Evolutionary conservation across 208 protist genomes (phyloP).

Genomic region (Leishmania arabica): DNA sequence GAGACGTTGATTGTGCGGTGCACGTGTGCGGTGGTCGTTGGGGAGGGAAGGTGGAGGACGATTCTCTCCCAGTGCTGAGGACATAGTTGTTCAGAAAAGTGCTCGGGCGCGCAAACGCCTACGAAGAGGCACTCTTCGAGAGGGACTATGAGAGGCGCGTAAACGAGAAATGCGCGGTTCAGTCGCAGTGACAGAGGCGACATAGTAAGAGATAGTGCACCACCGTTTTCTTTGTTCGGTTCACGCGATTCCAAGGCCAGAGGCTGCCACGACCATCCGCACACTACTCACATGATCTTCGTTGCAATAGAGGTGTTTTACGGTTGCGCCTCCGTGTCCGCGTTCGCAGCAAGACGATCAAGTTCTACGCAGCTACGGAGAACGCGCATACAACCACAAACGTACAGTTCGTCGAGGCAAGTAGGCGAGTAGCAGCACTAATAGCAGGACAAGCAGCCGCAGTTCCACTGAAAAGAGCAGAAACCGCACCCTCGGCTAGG

Average conservation of each 20-base stretch:
- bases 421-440: neutral
- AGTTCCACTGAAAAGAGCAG: neutral
- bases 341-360: neutral
- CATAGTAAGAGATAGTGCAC: neutral
- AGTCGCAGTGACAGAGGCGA: neutral
- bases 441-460: too few species aligned
- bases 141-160: neutral
- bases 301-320: neutral
- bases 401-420: neutral
- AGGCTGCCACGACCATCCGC: neutral
- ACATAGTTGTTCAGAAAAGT: too few species aligned
- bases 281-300: neutral
- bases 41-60: neutral
- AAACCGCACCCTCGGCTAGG: neutral
- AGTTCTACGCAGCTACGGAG: neutral
- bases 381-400: neutral
- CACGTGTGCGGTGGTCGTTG: neutral
- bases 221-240: neutral
- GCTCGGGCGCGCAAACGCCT: neutral
- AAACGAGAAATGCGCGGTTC: neutral
- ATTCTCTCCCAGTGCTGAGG: neutral
- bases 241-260: neutral
- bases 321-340: neutral
- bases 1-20: neutral
- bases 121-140: neutral